Percentiles rank a stretch among this genome's conserved stretches.
phyloP scores from a whole-genome alignment of 2,329 filamentous ascomycete species.

The Dothideomycetidae sp. region DNA sequence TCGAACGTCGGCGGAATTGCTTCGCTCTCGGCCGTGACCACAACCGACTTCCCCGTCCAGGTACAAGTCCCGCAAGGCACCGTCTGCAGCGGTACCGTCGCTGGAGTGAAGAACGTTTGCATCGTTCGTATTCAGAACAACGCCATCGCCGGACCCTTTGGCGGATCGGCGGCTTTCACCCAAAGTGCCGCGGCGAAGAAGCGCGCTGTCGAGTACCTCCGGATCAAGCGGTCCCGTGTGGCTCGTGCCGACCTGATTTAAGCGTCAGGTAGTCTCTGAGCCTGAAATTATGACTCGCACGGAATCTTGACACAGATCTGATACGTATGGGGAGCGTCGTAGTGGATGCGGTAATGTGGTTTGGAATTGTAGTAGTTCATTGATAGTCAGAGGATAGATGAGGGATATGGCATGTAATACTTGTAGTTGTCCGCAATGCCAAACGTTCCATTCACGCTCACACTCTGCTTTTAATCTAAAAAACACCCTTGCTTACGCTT shows the following conservation, averaged over 20 bases:
- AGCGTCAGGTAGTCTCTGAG: no score
- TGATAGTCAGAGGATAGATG: neutral
- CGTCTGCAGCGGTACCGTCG: slow-evolving; percentile 48
- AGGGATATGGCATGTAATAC: no score
- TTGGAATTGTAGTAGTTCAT: neutral
- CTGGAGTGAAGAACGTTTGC: slow-evolving; percentile 48
- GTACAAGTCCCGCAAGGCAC: slow-evolving; percentile 54
- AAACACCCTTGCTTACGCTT: no score
- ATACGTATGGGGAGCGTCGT: no score
- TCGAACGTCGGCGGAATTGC: slow-evolving; percentile 44
- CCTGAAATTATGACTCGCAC: no score
- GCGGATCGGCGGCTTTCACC: slow-evolving; percentile 52
- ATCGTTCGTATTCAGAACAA: slow-evolving; percentile 49
- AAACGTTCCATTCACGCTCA: no score
- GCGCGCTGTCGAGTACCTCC: slow-evolving; percentile 44
- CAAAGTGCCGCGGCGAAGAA: slow-evolving; percentile 44
- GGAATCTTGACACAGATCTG: no score
- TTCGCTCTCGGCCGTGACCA: slow-evolving; percentile 45
- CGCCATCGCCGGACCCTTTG: slow-evolving; percentile 50
- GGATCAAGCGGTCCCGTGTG: slow-evolving; percentile 9
- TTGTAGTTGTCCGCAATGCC: no score
- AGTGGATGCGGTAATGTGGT: no score
- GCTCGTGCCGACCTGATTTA: neutral
- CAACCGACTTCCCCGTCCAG: slow-evolving; percentile 50
- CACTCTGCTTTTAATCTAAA: no score